These are phyloP conservation scores for Coemansia brasiliensis DNA, from an alignment of 192 early-diverging fungal species.

Conservation along the genomic window DNA sequence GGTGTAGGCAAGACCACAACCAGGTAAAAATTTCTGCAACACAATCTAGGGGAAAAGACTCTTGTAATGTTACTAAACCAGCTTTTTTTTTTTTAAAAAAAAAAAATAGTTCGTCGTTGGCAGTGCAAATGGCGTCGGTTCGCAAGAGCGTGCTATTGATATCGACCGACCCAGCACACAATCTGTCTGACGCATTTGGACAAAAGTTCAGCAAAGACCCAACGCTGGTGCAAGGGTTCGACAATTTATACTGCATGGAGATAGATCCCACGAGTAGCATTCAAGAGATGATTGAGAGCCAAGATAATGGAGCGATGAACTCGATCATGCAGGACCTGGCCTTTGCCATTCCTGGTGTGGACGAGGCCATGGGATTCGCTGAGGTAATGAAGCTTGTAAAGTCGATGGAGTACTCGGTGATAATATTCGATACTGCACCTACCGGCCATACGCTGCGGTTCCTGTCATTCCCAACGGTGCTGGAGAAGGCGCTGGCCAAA, in stretches of 20 bases:
- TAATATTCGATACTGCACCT: constrained; percentile 99
- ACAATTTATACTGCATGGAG: constrained; percentile 99
- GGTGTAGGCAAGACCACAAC: constrained; percentile 95
- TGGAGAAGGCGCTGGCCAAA: constrained; percentile 98
- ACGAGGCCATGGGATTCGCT: constrained; percentile 99
- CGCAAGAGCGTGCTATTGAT: constrained; percentile 95
- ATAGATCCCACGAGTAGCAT: constrained; percentile 97
- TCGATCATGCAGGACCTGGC: constrained; percentile 96
- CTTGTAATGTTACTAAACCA: not conserved
- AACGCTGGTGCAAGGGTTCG: constrained; percentile 90
- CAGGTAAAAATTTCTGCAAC: constrained; percentile 30
- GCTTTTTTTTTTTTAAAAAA: too few relatives aligned
- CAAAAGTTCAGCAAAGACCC: constrained; percentile 99
- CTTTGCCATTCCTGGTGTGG: constrained; percentile 98
- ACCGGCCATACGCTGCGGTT: constrained; percentile 99
- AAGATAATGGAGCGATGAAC: constrained; percentile 74
- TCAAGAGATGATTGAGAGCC: constrained; percentile 96
- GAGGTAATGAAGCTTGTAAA: constrained; percentile 99
- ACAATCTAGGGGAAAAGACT: not conserved
- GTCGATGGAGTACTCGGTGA: constrained; percentile 97
- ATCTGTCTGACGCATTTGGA: constrained; percentile 97
- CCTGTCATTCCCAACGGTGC: constrained; percentile 93
- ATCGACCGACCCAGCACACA: constrained; percentile 99
- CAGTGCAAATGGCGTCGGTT: constrained; percentile 85
- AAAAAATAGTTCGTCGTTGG: constrained; percentile 93